Conservation (phyloP, 257 asterid species). For the Anisodus tanguticus region DNA sequence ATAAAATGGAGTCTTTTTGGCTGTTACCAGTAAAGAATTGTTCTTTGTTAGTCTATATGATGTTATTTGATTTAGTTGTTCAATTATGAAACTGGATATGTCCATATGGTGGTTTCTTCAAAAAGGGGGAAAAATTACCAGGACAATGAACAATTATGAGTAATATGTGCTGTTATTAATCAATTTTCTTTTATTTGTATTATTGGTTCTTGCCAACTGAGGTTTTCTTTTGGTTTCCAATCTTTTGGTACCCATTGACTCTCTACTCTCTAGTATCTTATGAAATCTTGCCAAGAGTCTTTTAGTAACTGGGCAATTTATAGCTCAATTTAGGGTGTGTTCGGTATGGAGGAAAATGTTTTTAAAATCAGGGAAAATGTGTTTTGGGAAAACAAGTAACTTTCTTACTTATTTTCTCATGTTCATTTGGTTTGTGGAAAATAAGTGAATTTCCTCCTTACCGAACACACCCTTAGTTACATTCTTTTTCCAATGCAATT, state of each 20-base stretch:
- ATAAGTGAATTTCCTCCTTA: too few species aligned
- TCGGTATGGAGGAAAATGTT: too few species aligned
- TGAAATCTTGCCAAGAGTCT: neutral
- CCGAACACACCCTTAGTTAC: too few species aligned
- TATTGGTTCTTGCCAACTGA: neutral
- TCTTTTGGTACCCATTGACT: slow-evolving; percentile 21
- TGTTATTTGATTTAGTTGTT: slow-evolving; percentile 43
- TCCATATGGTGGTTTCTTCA: slow-evolving; percentile 40
- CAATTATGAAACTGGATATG: slow-evolving; percentile 36
- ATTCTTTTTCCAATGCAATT: neutral
- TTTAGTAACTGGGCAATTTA: neutral
- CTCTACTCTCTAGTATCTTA: neutral
- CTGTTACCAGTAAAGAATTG: slow-evolving; percentile 35
- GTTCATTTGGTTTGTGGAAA: too few species aligned
- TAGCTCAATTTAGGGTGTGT: neutral
- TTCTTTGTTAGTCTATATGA: slow-evolving; percentile 34
- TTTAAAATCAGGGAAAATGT: too few species aligned
- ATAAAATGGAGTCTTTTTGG: slow-evolving; percentile 37
- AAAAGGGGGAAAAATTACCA: slow-evolving; percentile 32
- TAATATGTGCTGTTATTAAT: slow-evolving; percentile 42
- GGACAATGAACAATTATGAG: slow-evolving; percentile 44
- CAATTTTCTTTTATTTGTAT: slow-evolving; percentile 21
- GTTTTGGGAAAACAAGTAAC: too few species aligned
- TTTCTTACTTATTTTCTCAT: too few species aligned
- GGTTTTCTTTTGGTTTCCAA: neutral